phyloP scores from a whole-genome alignment of 1,284 basidiomycete species.

The Apiotrichum domesticum region DNA sequence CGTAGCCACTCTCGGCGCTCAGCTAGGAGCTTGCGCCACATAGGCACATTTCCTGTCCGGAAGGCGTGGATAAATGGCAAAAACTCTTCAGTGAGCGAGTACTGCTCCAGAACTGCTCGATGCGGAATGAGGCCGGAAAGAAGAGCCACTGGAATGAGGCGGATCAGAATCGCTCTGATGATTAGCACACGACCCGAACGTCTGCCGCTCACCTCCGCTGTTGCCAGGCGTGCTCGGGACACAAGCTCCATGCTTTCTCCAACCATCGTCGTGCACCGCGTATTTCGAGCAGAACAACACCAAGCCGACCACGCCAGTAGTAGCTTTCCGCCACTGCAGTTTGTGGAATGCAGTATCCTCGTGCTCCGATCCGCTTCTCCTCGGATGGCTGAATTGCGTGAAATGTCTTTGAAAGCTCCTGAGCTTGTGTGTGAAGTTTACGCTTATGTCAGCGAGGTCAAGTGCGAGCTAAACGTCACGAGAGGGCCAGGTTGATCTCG shows the following conservation, averaged over 20 bases:
- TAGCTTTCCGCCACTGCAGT: conserved; percentile 36
- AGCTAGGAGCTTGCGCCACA: conserved; percentile 38
- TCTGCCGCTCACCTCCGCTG: conserved; percentile 25
- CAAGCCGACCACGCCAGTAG: conserved; percentile 41
- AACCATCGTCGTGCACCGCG: conserved; percentile 30
- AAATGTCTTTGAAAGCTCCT: conserved; percentile 29
- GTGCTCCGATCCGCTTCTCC: conserved; percentile 24
- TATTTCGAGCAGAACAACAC: conserved; percentile 36
- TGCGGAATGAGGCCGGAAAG: conserved; percentile 42
- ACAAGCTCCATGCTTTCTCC: conserved; percentile 31
- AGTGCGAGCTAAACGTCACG: no score
- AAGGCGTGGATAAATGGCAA: conserved; percentile 41
- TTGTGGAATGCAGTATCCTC: conserved; percentile 16
- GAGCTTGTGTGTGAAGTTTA: conserved; percentile 37
- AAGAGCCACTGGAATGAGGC: conserved; percentile 44
- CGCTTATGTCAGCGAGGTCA: conserved; percentile 16
- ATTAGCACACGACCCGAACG: neutral
- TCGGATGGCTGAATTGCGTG: conserved; percentile 27
- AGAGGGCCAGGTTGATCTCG: no score
- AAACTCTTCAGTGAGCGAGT: conserved; percentile 37
- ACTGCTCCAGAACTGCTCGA: conserved; percentile 28
- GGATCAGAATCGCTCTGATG: conserved; percentile 46
- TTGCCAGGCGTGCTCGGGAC: conserved; percentile 26
- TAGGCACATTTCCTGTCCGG: conserved; percentile 37
- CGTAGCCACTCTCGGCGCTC: conserved; percentile 43